Evolutionary conservation across 2,329 filamentous ascomycete genomes (phyloP), one percentile per base, ranked within the genome.

Genomic region (Aureobasidium sp.): DNA sequence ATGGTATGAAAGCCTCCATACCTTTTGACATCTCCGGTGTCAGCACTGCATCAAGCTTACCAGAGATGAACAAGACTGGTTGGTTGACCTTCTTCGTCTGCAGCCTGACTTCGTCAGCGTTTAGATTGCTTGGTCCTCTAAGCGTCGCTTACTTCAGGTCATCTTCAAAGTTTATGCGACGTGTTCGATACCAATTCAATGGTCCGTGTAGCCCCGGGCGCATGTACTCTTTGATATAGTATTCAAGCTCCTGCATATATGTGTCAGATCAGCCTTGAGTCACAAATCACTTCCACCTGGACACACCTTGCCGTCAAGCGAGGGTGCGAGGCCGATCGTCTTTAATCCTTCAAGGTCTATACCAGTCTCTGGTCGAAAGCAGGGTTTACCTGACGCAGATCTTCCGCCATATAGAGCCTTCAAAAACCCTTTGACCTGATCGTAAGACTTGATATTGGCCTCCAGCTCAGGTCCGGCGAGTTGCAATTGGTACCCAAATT

Each of bases 181-280:
- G 79, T 2, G 83, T 88, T 47, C 91, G 85, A 76, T 99, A 99
- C 90, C 91, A 97, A 75, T 92, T 94, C 64, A 91, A 78, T 17
- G 91, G 90, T 0, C 91, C 91, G 66, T 86, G 84, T 66, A 97
- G 74, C 49, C 91, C 90, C 70, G 86, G 82, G 45, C 82, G 81
- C n/a, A 78, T 74, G 74, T 87, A 96, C 75, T 91, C 81, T 33
- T 82, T 75, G 19, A 84, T 84, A 73, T 97, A 97, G 75, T 85
- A 89, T 61, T 92, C 85, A 48, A 93, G 74, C 74, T 92, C 89
- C 70, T 78, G 64, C 63, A 39, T 14, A 7, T 44, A 33, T 14
- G 40, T 22, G 8, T 31, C 31, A 29, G 19, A 39, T 19, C 37
- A 31, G 31, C 7, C 11, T 14, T 12, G 27, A 15, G 5, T 6